A percentile compares a stretch with the other conserved stretches of the same genome.
Conservation (phyloP, 2,329 filamentous ascomycete species). For the Aspergillus nomiae region DNA sequence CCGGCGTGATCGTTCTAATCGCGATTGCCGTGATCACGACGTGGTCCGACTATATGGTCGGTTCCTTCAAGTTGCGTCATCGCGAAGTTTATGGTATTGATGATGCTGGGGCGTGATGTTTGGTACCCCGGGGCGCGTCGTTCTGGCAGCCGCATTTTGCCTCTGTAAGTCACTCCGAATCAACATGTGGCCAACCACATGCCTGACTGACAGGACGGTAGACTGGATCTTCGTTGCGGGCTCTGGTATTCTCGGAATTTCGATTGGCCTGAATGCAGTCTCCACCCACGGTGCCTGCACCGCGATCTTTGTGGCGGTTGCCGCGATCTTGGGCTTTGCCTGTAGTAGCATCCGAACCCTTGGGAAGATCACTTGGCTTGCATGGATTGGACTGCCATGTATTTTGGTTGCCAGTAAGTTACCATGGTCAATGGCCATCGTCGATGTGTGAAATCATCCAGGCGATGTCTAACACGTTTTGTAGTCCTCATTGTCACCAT, state of each 20-base stretch:
- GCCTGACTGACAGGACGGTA: slow-evolving; percentile 5
- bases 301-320: slow-evolving; percentile 24
- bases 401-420: slow-evolving; percentile 16
- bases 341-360: slow-evolving; percentile 37
- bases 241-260: slow-evolving; percentile 45
- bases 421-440: neutral
- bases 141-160: slow-evolving; percentile 31
- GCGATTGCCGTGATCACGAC: slow-evolving; percentile 48
- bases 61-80: slow-evolving; percentile 54
- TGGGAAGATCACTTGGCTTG: slow-evolving; percentile 34
- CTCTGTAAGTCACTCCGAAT: slow-evolving; percentile 5
- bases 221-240: slow-evolving; percentile 42
- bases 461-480: neutral
- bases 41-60: slow-evolving; percentile 53
- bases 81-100: slow-evolving; percentile 60
- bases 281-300: slow-evolving; percentile 37
- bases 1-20: slow-evolving; percentile 49
- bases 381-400: slow-evolving; percentile 32
- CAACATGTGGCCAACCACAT: neutral
- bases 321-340: slow-evolving; percentile 20
- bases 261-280: slow-evolving; percentile 43
- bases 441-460: neutral
- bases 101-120: slow-evolving; percentile 58
- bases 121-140: slow-evolving; percentile 48
- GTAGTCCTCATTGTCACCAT: slow-evolving; percentile 29